A percentile compares a stretch with the other conserved stretches of the same genome.
phyloP scores from a whole-genome alignment of 345 rosid genomes.

The Adansonia digitata region DNA sequence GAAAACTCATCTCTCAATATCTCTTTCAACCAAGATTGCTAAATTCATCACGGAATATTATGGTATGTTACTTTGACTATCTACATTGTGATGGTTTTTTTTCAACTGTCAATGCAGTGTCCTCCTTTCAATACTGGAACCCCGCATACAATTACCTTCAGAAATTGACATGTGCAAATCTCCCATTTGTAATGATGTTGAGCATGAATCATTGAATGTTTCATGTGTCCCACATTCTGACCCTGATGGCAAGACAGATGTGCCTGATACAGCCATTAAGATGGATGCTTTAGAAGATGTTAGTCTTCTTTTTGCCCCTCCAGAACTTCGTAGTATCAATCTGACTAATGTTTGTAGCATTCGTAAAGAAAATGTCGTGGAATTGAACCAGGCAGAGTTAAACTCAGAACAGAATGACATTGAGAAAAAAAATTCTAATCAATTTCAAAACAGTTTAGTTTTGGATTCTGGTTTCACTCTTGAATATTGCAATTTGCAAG shows the following conservation, averaged over 20 bases:
- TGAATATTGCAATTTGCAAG: slow-evolving; percentile 63
- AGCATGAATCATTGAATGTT: slow-evolving; percentile 31
- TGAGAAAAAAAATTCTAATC: slow-evolving; percentile 25
- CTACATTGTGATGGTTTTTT: slow-evolving; percentile 14
- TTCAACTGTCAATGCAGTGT: slow-evolving; percentile 49
- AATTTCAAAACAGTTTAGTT: slow-evolving; percentile 36
- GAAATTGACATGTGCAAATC: slow-evolving; percentile 69
- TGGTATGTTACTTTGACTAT: not conserved
- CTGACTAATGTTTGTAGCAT: slow-evolving; percentile 34
- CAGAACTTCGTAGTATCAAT: slow-evolving; percentile 44
- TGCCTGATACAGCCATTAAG: slow-evolving; percentile 39
- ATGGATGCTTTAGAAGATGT: slow-evolving; percentile 52
- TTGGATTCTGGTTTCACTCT: slow-evolving; percentile 50
- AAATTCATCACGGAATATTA: not conserved
- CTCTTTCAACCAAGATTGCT: not conserved
- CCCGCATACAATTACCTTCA: slow-evolving; percentile 66
- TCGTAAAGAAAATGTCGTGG: slow-evolving; percentile 23
- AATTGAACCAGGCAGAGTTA: slow-evolving; percentile 28
- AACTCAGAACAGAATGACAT: slow-evolving; percentile 32
- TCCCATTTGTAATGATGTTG: slow-evolving; percentile 31
- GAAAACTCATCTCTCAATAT: not conserved
- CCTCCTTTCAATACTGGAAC: slow-evolving; percentile 74
- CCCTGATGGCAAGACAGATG: slow-evolving; percentile 45
- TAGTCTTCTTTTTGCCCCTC: slow-evolving; percentile 53
- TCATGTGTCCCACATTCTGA: slow-evolving; percentile 29